A percentile compares a stretch with the other conserved stretches of the same genome.
phyloP scores from a whole-genome alignment of 768 basidiomycete genomes.

The Cystofilobasidium capitatum region DNA sequence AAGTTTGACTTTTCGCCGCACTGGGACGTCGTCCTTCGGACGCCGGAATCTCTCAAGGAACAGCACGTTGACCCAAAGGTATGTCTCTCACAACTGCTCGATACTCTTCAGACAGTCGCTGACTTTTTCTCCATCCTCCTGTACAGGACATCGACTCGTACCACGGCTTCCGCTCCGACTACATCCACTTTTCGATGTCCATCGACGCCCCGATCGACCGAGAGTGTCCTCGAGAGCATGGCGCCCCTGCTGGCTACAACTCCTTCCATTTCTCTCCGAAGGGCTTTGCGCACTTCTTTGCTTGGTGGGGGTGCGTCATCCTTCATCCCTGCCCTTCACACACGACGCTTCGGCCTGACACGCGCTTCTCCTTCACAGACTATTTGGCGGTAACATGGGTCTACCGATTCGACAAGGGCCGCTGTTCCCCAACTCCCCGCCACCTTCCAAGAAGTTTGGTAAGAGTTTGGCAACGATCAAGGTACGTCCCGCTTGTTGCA shows the following conservation, averaged over 20 bases:
- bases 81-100: constrained; percentile 24
- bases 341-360: not conserved
- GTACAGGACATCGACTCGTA: constrained; percentile 54
- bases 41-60: constrained; percentile 31
- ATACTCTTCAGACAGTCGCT: not conserved
- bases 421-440: constrained; percentile 58
- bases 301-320: constrained; percentile 57
- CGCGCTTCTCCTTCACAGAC: constrained; percentile 31
- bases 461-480: constrained; percentile 83
- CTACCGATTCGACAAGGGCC: constrained; percentile 82
- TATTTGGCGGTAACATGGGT: constrained; percentile 68
- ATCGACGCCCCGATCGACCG: constrained; percentile 53
- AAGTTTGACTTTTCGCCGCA: constrained; percentile 72
- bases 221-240: not conserved
- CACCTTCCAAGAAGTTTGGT: constrained; percentile 74
- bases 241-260: constrained; percentile 43
- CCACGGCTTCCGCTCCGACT: constrained; percentile 81
- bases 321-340: not conserved
- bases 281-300: constrained; percentile 77
- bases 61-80: constrained; percentile 28
- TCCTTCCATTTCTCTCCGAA: constrained; percentile 78
- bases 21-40: constrained; percentile 56
- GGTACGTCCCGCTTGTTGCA: constrained; percentile 27
- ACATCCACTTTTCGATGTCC: constrained; percentile 83
- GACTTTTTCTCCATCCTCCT: constrained; percentile 3